phyloP scores from a whole-genome alignment of 257 asterid species.

The Oldenlandia corymbosa region DNA sequence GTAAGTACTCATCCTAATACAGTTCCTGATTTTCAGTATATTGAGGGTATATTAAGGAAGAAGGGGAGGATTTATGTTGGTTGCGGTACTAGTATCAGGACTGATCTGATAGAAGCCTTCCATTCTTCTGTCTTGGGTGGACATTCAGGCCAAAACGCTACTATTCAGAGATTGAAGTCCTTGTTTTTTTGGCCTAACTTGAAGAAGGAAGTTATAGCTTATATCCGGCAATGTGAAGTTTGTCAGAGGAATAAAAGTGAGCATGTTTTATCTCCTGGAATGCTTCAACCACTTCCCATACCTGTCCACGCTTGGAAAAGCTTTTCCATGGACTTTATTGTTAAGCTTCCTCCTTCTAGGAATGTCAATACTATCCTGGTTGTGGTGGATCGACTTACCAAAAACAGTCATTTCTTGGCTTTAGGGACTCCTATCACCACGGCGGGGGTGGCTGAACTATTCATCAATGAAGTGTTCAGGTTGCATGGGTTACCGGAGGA shows the following conservation, averaged over 20 bases:
- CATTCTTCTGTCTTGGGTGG: background rate
- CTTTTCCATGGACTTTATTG: background rate
- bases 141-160: background rate
- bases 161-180: background rate
- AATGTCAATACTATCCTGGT: background rate
- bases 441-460: background rate
- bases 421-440: fast-evolving
- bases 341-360: background rate
- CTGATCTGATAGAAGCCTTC: no score
- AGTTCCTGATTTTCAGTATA: no score
- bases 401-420: background rate
- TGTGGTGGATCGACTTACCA: background rate
- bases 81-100: no score
- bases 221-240: background rate
- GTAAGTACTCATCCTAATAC: no score
- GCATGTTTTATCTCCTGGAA: background rate
- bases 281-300: background rate
- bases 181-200: background rate
- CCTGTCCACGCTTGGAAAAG: background rate
- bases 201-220: background rate
- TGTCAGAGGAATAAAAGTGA: background rate
- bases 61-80: no score
- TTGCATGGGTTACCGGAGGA: background rate
- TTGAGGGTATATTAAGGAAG: no score
- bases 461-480: background rate